These are phyloP conservation scores for Dorcoceras hygrometricum DNA, from an alignment of 257 asterid genomes.

Conservation along the genomic window DNA sequence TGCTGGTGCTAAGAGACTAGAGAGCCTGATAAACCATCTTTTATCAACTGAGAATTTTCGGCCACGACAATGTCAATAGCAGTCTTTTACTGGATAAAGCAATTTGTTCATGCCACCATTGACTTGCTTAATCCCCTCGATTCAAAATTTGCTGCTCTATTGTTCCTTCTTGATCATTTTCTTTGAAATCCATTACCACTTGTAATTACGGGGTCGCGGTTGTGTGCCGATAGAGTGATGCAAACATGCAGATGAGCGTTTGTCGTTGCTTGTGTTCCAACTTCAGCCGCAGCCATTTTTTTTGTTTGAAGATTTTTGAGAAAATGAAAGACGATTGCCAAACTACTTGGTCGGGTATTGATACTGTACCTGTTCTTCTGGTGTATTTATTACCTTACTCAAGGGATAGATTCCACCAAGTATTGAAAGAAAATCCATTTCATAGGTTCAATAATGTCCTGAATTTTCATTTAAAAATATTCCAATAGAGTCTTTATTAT, in stretches of 20 bases:
- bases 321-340: neutral
- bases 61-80: constrained; percentile 76
- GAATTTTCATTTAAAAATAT: neutral
- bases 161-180: neutral
- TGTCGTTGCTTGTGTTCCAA: neutral
- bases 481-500: too few species aligned
- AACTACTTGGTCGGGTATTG: neutral
- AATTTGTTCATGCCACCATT: constrained; percentile 18
- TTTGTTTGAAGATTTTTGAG: neutral
- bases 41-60: constrained; percentile 59
- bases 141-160: neutral
- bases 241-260: neutral
- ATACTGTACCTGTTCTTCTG: neutral
- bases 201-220: neutral
- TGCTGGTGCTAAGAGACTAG: constrained; percentile 77
- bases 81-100: constrained; percentile 14
- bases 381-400: neutral
- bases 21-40: constrained; percentile 53
- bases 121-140: neutral
- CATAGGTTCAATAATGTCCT: neutral
- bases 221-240: neutral
- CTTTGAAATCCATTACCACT: neutral
- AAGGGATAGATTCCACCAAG: neutral
- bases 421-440: neutral
- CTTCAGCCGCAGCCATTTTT: neutral